phyloP scores from a whole-genome alignment of 2,329 filamentous ascomycete species.

The Venturia effusa region DNA sequence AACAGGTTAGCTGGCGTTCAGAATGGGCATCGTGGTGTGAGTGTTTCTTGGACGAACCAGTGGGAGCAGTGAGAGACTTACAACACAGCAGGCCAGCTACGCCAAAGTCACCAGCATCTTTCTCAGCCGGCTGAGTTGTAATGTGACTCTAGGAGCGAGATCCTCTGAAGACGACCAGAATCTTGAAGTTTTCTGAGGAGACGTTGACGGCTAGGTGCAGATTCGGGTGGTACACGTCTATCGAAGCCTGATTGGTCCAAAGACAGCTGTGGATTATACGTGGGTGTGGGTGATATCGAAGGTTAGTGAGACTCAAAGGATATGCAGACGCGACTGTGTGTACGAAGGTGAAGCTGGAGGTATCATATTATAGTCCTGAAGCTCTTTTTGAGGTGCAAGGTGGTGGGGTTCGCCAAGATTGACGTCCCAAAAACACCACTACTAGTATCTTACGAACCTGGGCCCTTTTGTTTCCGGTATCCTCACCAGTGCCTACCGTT shows the following conservation, averaged over 20 bases:
- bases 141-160: background rate
- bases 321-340: too few relatives aligned
- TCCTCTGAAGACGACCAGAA: background rate
- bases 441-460: background rate
- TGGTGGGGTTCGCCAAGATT: background rate
- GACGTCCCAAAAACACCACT: background rate
- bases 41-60: background rate
- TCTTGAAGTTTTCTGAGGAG: background rate
- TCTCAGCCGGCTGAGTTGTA: background rate
- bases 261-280: background rate
- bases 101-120: background rate
- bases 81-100: background rate
- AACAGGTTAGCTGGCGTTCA: slow-evolving; percentile 2
- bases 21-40: background rate
- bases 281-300: background rate
- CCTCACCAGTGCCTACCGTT: background rate
- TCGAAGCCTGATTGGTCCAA: background rate
- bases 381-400: background rate
- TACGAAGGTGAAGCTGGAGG: too few relatives aligned
- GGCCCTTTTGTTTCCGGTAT: background rate
- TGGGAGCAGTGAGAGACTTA: background rate
- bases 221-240: background rate
- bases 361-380: too few relatives aligned
- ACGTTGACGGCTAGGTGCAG: background rate
- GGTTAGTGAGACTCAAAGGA: background rate